Base-by-base conservation (phyloP, 2,329 filamentous ascomycete genomes). In the Epichloe coenophiala region DNA sequence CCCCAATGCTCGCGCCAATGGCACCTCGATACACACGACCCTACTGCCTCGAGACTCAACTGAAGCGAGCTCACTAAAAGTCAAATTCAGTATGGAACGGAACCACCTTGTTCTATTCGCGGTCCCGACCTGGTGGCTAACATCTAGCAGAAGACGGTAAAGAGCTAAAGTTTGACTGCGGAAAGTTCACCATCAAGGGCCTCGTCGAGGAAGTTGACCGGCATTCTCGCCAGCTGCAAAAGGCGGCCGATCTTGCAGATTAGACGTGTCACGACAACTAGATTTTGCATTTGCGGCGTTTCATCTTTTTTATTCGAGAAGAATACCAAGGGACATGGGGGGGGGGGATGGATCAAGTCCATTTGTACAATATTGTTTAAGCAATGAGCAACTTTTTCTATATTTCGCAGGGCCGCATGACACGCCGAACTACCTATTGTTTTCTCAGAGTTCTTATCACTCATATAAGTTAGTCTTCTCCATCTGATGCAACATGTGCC, bases 201-300 rank as follows among this genome's bases (percentile, higher is more conserved):
- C 79, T 97, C 19, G 76, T 91, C 52, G 86, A 89, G 65, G 89
- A 97, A 68, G 82, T 95, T 43, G 86, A 96, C 65, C 77, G 93
- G 61, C 88, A 97, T 71, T 95, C 89, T 47, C 79, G 93, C 58
- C 73, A 76, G 58, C 69, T 97, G 62, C 82, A 88, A 60, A 84
- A 95, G 65, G 81, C 88, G 68, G 86, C 89, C 59, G 90, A 94
- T 63, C 71, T 97, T 64, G 70, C 68, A 38, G 77, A 80, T 52
- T 69, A 62, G 61, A 17, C 45, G 51, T 36, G 37, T 51, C 23
- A 52, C 49, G 56, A 54, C 56, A 57, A 55, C 48, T 45, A 50
- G 49, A 56, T 39, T 51, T 58, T 61, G 57, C 62, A 64, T 65
- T 51, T 51, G 58, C 55, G 64, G 65, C 64, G 63, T 67, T 66